phyloP scores from a whole-genome alignment of 257 asterid species.

The Ballota nigra region DNA sequence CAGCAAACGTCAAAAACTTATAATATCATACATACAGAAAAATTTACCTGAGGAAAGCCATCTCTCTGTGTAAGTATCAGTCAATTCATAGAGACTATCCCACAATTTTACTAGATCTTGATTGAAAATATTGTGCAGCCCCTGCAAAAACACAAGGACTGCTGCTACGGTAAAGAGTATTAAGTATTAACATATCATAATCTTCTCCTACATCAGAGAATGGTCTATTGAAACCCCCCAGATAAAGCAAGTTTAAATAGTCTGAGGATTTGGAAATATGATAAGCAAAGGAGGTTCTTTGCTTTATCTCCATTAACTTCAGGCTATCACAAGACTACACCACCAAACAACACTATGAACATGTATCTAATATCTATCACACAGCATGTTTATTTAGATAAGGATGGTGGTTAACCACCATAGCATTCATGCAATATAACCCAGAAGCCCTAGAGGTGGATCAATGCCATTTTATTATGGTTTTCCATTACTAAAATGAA shows the following conservation, averaged over 20 bases:
- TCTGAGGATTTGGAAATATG: constrained; percentile 4
- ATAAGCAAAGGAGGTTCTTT: background rate
- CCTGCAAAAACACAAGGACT: constrained; percentile 47
- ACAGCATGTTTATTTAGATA: too few species aligned
- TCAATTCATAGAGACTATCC: constrained; percentile 68
- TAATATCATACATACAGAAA: too few species aligned
- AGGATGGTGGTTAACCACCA: too few species aligned
- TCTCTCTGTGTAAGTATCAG: constrained; percentile 76
- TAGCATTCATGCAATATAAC: background rate
- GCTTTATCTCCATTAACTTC: background rate
- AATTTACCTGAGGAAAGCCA: constrained; percentile 89
- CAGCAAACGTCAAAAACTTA: too few species aligned
- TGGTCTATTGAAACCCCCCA: background rate
- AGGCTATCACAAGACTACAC: background rate
- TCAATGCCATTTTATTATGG: background rate
- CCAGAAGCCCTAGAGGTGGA: background rate
- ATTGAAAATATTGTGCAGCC: constrained; percentile 54
- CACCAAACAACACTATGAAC: background rate
- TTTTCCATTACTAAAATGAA: too few species aligned
- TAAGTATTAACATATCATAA: background rate
- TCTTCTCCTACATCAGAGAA: background rate
- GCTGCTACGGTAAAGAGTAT: background rate
- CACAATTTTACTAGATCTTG: constrained; percentile 54
- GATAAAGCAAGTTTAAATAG: constrained; percentile 10
- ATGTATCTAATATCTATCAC: background rate